Evolutionary conservation across 2,329 filamentous ascomycete species (phyloP).

Genomic region (Byssoonygena ceratinophila): DNA sequence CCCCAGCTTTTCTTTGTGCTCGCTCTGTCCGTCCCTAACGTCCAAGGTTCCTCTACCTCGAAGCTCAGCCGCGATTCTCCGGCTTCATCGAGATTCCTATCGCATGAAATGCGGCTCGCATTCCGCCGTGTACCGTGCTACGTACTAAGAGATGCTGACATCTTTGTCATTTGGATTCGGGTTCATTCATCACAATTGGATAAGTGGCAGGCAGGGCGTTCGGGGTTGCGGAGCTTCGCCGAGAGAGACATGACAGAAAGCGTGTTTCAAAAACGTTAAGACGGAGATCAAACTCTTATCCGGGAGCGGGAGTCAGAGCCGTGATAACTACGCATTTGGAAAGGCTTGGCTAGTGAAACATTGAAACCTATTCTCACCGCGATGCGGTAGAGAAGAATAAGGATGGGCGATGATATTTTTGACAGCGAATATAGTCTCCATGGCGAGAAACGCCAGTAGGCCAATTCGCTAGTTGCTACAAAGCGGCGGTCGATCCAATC

Average conservation of each 20-base stretch:
- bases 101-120: too few relatives aligned
- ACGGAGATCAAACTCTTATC: conserved; percentile 32
- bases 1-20: too few relatives aligned
- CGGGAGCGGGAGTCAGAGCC: conserved; percentile 35
- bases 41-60: too few relatives aligned
- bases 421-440: neutral
- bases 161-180: conserved; percentile 17
- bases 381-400: too few relatives aligned
- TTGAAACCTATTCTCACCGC: too few relatives aligned
- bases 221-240: neutral
- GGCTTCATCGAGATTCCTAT: too few relatives aligned
- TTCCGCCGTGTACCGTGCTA: too few relatives aligned
- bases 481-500: neutral
- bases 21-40: too few relatives aligned
- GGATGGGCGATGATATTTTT: conserved; percentile 12
- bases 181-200: conserved; percentile 8
- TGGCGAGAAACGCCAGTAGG: conserved; percentile 16
- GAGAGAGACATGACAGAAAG: neutral
- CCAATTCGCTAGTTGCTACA: neutral
- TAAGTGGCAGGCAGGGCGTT: conserved; percentile 27
- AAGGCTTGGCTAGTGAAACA: too few relatives aligned
- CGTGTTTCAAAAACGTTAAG: conserved; percentile 18
- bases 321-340: conserved; percentile 22
- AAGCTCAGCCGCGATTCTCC: too few relatives aligned
- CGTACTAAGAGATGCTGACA: too few relatives aligned